phyloP scores from a whole-genome alignment of 805 yeast genomes.

The Yamadazyma insecticola region DNA sequence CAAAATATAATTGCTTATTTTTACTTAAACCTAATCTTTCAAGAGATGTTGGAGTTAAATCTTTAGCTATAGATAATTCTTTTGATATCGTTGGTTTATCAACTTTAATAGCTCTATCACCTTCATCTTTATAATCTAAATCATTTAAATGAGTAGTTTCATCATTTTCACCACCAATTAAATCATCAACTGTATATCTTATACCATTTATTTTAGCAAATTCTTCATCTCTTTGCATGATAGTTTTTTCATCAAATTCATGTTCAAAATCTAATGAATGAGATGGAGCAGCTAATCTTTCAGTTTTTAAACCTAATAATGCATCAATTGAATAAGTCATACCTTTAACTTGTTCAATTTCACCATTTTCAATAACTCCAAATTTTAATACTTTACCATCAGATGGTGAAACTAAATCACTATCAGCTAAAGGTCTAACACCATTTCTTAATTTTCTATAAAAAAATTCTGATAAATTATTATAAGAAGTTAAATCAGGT shows the following conservation, averaged over 20 bases:
- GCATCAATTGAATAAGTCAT: constrained; percentile 89
- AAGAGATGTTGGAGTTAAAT: constrained; percentile 30
- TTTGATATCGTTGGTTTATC: constrained; percentile 27
- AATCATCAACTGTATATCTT: constrained; percentile 62
- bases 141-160: constrained; percentile 38
- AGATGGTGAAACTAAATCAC: constrained; percentile 79
- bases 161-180: constrained; percentile 49
- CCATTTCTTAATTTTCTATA: constrained; percentile 78
- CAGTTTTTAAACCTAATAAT: constrained; percentile 62
- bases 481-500: constrained; percentile 67
- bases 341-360: constrained; percentile 96
- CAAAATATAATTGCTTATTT: constrained; percentile 66
- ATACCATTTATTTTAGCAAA: constrained; percentile 79
- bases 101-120: constrained; percentile 53
- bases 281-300: constrained; percentile 50
- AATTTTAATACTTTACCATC: constrained; percentile 88
- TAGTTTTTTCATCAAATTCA: constrained; percentile 34
- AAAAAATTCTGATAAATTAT: constrained; percentile 85
- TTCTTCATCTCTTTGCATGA: constrained; percentile 55
- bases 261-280: constrained; percentile 44
- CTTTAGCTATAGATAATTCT: constrained; percentile 37
- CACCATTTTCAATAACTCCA: constrained; percentile 77
- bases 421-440: constrained; percentile 65
- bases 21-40: constrained; percentile 25
- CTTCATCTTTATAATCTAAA: constrained; percentile 54